phyloP scores from a whole-genome alignment of 768 basidiomycete species.

The Lactifluus volemus region DNA sequence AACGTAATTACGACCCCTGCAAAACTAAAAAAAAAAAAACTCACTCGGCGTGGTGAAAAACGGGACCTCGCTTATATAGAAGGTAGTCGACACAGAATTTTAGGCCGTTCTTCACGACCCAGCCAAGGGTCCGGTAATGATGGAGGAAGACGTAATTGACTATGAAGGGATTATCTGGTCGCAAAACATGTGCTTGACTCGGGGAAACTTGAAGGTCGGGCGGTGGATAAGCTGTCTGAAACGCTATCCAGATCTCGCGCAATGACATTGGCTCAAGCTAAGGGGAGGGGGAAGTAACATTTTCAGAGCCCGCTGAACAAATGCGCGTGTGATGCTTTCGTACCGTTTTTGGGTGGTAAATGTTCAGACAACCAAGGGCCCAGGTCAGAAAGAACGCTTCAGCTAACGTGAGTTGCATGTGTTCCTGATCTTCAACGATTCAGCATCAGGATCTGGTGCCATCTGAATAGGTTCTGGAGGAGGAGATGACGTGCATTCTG shows the following conservation, averaged over 20 bases:
- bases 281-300: background rate
- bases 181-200: slow-evolving; percentile 23
- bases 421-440: slow-evolving; percentile 66
- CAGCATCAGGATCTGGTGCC: slow-evolving; percentile 37
- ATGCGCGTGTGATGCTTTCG: slow-evolving; percentile 20
- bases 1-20: background rate
- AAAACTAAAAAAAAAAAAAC: slow-evolving; percentile 22
- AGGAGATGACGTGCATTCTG: slow-evolving; percentile 19
- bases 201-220: slow-evolving; percentile 25
- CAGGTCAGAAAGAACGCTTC: slow-evolving; percentile 88
- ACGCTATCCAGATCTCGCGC: slow-evolving; percentile 53
- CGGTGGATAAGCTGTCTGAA: slow-evolving; percentile 47
- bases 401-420: slow-evolving; percentile 80
- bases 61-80: slow-evolving; percentile 88
- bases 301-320: background rate
- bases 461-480: slow-evolving; percentile 20
- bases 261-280: slow-evolving; percentile 50
- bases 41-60: slow-evolving; percentile 93
- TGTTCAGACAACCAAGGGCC: slow-evolving; percentile 72
- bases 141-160: slow-evolving; percentile 87
- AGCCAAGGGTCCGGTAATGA: slow-evolving; percentile 92
- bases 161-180: slow-evolving; percentile 88
- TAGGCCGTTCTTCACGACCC: slow-evolving; percentile 93
- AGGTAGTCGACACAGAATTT: slow-evolving; percentile 97
- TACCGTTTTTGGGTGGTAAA: slow-evolving; percentile 62